Base-by-base conservation (phyloP, 2,329 filamentous ascomycete species). In the Chaetomiaceae sp. region DNA sequence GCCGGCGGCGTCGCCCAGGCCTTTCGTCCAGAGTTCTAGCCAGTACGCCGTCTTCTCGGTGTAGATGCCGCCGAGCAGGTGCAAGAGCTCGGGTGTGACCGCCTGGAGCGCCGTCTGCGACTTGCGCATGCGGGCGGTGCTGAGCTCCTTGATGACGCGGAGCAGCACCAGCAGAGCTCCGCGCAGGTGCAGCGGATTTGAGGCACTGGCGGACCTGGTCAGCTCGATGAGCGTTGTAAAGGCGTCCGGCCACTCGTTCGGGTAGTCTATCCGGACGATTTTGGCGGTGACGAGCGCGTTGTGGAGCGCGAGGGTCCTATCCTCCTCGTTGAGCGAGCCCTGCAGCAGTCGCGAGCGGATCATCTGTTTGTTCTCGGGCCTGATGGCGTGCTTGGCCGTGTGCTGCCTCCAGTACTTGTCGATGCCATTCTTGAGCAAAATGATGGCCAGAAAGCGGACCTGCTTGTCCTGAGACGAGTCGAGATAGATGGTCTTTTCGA, bases 401-500 rank as follows among this genome's bases (percentile, higher is more conserved):
- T 68, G 56, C n/a, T n/a, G n/a, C 12, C 93, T 79, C 93, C 93
- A 98, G 66, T 89, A 88, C 62, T 85, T 89, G 63, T 97, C 91
- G 65, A 97, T 90, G 45, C 90, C 93, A 65, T 97, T 96, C 65
- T 97, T 97, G 44, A 98, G 75, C 62, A 95, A 87, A 56, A 97
- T 95, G 48, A 97, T 81, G 45, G 91, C 86, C 10, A 96, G 81
- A 60, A 95, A 89, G 51, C 93, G 86, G 43, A 91, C 78, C 59
- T 94, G 83, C 48, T 79, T 68, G 1, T 88, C 86, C 1, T 94
- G 71, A 2, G 81, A 80, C 51, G 81, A 81, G 68, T 95, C 86
- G 53, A 95, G 76, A 63, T 90, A 96, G 29, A 88, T 78, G 56
- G 83, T 77, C 84, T 94, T 60, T 34, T 9, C 18, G n/a, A 17